Conservation (phyloP, 2,329 filamentous ascomycete species). For the Aureobasidium melanogenum region DNA sequence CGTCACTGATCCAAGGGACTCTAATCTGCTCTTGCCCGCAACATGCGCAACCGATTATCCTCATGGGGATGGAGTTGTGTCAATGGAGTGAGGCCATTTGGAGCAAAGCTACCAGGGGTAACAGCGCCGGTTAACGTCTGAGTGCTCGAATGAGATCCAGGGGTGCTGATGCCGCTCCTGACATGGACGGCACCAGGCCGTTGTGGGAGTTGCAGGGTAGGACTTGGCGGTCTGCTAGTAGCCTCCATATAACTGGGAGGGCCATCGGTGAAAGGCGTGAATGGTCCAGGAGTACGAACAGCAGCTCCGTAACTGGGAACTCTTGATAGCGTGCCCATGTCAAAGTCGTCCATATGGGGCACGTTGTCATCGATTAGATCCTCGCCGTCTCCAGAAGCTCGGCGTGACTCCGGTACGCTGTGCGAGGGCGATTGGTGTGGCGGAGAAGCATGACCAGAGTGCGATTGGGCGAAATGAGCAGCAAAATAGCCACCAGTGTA, state of each 20-base stretch:
- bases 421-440: conserved; percentile 19
- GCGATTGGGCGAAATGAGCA: neutral
- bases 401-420: conserved; percentile 24
- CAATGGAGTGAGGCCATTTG: neutral
- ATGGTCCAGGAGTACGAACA: conserved; percentile 33
- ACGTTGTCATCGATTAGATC: conserved; percentile 14
- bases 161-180: conserved; percentile 19
- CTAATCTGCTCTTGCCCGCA: conserved; percentile 8
- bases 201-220: conserved; percentile 14
- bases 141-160: conserved; percentile 15
- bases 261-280: conserved; percentile 33
- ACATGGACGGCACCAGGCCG: conserved; percentile 23
- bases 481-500: conserved; percentile 4
- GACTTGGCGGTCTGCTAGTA: conserved; percentile 34
- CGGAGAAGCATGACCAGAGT: conserved; percentile 15
- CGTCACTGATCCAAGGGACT: neutral
- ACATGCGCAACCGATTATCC: neutral
- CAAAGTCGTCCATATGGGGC: conserved; percentile 25
- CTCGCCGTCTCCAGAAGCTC: conserved; percentile 24
- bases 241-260: conserved; percentile 39
- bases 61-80: conserved; percentile 3
- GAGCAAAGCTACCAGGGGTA: neutral
- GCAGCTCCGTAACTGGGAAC: conserved; percentile 45
- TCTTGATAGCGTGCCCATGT: conserved; percentile 38
- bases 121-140: conserved; percentile 1